phyloP scores from a whole-genome alignment of 2,329 filamentous ascomycete species.

The Penicillium sp. region DNA sequence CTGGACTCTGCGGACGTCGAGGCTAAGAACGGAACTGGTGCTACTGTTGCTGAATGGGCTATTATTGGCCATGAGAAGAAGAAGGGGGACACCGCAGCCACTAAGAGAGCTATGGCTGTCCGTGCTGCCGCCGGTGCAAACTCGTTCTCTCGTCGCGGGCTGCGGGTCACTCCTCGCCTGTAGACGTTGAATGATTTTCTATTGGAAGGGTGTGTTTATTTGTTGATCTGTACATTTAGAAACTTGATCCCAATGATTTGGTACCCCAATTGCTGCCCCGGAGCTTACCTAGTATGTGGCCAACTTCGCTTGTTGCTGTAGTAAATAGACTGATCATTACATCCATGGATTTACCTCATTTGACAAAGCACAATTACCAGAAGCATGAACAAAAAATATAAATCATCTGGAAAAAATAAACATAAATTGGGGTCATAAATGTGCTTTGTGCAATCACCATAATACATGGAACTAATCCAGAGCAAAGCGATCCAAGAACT shows the following conservation, averaged over 20 bases:
- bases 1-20: conserved; percentile 29
- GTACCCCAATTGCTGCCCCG: no score
- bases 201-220: neutral
- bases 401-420: neutral
- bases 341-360: no score
- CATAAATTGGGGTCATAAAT: neutral
- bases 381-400: neutral
- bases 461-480: conserved; percentile 46
- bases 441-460: neutral
- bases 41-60: conserved; percentile 52
- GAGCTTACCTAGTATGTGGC: no score
- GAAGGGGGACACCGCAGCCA: neutral
- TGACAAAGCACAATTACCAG: no score
- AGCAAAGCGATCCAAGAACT: conserved; percentile 66
- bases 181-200: neutral
- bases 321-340: no score
- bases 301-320: neutral
- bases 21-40: conserved; percentile 44
- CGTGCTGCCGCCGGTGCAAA: conserved; percentile 11
- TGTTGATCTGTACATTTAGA: neutral
- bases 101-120: conserved; percentile 16
- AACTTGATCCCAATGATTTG: no score
- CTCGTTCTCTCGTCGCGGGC: conserved; percentile 13
- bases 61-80: conserved; percentile 36
- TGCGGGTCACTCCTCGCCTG: neutral